Conservation (phyloP, 2,329 filamentous ascomycete genomes). For the Exophiala sideris region DNA sequence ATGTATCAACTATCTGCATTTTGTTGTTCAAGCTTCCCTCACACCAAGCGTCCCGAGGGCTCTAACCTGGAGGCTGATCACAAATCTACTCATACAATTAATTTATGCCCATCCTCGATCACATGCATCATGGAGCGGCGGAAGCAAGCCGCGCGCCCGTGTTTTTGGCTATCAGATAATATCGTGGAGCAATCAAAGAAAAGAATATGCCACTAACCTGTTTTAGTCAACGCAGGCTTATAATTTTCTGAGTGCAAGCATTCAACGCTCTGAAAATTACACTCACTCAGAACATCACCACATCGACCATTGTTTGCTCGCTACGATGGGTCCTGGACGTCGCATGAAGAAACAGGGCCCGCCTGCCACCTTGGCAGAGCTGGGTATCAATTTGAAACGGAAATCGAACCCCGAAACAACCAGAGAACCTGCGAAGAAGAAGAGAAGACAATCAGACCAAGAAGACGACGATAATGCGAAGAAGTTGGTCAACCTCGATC, state of each 20-base stretch:
- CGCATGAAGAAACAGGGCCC: slow-evolving; percentile 95
- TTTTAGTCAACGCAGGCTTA: too few relatives aligned
- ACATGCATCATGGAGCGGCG: too few relatives aligned
- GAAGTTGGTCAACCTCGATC: slow-evolving; percentile 40
- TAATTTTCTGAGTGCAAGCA: slow-evolving; percentile 4
- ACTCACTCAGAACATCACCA: neutral
- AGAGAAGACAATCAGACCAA: slow-evolving; percentile 58
- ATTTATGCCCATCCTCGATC: too few relatives aligned
- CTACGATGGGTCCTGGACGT: slow-evolving; percentile 75
- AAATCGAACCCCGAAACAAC: slow-evolving; percentile 71
- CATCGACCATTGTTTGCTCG: neutral
- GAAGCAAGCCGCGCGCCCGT: too few relatives aligned
- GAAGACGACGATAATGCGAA: slow-evolving; percentile 41
- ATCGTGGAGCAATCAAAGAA: too few relatives aligned
- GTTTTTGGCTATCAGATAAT: too few relatives aligned
- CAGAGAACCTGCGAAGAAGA: slow-evolving; percentile 54
- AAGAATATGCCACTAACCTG: too few relatives aligned
- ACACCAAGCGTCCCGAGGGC: too few relatives aligned
- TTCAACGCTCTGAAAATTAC: neutral
- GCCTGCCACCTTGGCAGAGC: slow-evolving; percentile 76
- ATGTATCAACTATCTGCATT: slow-evolving; percentile 1
- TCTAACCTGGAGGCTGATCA: too few relatives aligned
- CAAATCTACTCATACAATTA: too few relatives aligned
- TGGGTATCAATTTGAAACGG: slow-evolving; percentile 67
- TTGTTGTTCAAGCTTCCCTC: too few relatives aligned